Evolutionary conservation across 106 monocot genomes (phyloP).

Genomic region (Platanthera zijinensis): DNA sequence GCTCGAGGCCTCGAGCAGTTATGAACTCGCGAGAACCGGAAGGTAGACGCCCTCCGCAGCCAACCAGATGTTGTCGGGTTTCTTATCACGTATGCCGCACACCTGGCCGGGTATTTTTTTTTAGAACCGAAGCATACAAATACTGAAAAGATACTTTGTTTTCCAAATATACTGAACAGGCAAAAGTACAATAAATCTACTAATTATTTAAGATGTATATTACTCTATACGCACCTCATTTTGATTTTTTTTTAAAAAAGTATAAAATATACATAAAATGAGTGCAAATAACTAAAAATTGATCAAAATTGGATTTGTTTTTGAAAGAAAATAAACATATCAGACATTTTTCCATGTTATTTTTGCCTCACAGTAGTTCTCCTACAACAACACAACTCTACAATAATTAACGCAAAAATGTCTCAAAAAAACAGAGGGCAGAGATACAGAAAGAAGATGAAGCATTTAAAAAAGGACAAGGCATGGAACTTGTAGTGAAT

Average conservation of each 20-base stretch:
- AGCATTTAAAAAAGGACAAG: not conserved
- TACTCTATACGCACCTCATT: not conserved
- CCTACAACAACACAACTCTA: not conserved
- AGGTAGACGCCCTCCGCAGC: constrained; percentile 77
- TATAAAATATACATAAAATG: too few relatives aligned
- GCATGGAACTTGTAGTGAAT: not conserved
- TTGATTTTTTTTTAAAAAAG: not conserved
- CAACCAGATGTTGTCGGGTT: constrained; percentile 65
- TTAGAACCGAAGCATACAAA: not conserved
- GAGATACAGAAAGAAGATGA: not conserved
- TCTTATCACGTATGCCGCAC: constrained; percentile 62
- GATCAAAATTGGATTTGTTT: not conserved
- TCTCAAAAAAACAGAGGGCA: not conserved
- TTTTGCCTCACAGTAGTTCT: not conserved
- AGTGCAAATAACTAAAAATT: too few relatives aligned
- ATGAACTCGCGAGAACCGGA: constrained; percentile 31
- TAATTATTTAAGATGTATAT: not conserved
- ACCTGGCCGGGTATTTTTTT: constrained; percentile 30
- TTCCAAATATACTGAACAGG: not conserved
- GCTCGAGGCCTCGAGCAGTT: not conserved
- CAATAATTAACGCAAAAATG: not conserved
- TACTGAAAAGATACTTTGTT: too few relatives aligned
- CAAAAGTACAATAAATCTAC: not conserved
- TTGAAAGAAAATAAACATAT: not conserved
- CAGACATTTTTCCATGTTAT: too few relatives aligned